Evolutionary conservation across 371 early-diverging fungal species (phyloP), one percentile per base, ranked within the genome.

Genomic region (Batrachochytrium dendrobatidis): DNA sequence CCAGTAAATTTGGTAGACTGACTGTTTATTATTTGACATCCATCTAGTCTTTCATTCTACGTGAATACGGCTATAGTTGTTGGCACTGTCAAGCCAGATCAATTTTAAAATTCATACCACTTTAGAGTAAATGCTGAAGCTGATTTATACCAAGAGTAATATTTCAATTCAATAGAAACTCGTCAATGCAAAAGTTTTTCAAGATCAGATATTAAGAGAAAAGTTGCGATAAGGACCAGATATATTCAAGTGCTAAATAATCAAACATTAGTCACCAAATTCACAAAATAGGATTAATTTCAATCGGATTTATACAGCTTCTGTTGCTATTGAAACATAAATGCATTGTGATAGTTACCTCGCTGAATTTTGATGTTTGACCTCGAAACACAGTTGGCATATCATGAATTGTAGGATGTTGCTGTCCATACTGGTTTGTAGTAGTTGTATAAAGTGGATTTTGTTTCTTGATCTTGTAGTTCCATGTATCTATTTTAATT

Each of bases 361-460:
- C 68, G 2, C 67, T 61, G 53, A 75, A 75, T 30, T 66, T 70
- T 2, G 64, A 51, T 0, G 66, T 62, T 35, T 68, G 67, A 0
- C 76, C 76, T 39, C 61, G 63, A 53, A 71, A 75, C 28, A 35
- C 48, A 10, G 53, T 50, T 15, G 76, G 76, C 76, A 75, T 75
- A 32, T 75, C 73, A 56, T 72, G 73, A 24, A 69, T 58, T 2
- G 71, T 53, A 18, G 76, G 76, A 10, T 44, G 60, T 22, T 59
- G 20, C 7, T 57, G 53, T 7, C 76, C 76, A 49, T 75, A 72
- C 30, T 53, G 43, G 55, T 63, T 67, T 22, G 69, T 30, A 0
- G 76, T 72, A 1, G 76, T 75, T 30, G 66, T 62, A 56, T 67
- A 75, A 30, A 69, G 59, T 15, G 73, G 73, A 50, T 64, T 34